phyloP scores from a whole-genome alignment of 2,329 filamentous ascomycete species.

The Pyricularia sp. region DNA sequence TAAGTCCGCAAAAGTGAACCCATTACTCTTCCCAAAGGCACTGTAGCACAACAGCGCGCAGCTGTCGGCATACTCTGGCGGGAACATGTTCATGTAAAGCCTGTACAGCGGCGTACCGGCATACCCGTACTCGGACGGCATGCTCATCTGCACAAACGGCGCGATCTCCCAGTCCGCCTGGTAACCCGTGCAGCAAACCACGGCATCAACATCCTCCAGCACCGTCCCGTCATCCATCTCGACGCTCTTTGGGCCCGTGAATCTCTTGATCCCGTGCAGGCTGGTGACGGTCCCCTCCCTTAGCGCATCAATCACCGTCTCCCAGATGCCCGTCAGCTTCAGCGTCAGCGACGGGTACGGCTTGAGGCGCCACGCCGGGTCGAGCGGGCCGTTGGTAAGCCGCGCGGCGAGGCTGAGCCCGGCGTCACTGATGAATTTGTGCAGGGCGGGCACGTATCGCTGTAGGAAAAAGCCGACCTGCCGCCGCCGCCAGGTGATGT shows the following conservation, averaged over 20 bases:
- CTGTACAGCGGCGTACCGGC: slow-evolving; percentile 21
- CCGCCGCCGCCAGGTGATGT: slow-evolving; percentile 22
- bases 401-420: slow-evolving; percentile 11
- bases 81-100: slow-evolving; percentile 35
- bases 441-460: slow-evolving; percentile 11
- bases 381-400: slow-evolving; percentile 13
- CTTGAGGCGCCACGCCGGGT: slow-evolving; percentile 20
- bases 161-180: slow-evolving; percentile 19
- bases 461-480: slow-evolving; percentile 20
- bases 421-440: slow-evolving; percentile 10
- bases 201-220: slow-evolving; percentile 18
- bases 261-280: slow-evolving; percentile 17
- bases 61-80: slow-evolving; percentile 29
- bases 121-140: slow-evolving; percentile 15
- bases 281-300: slow-evolving; percentile 16
- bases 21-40: slow-evolving; percentile 23
- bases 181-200: slow-evolving; percentile 27
- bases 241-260: slow-evolving; percentile 15
- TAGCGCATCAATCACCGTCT: slow-evolving; percentile 18
- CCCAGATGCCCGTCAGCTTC: slow-evolving; percentile 15
- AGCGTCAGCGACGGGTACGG: slow-evolving; percentile 18
- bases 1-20: slow-evolving; percentile 31
- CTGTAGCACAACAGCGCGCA: slow-evolving; percentile 32
- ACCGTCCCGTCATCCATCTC: slow-evolving; percentile 19
- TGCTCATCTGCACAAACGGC: slow-evolving; percentile 18